Conservation (phyloP, 202 grass and related monocot genomes). For the Setaria italica region DNA sequence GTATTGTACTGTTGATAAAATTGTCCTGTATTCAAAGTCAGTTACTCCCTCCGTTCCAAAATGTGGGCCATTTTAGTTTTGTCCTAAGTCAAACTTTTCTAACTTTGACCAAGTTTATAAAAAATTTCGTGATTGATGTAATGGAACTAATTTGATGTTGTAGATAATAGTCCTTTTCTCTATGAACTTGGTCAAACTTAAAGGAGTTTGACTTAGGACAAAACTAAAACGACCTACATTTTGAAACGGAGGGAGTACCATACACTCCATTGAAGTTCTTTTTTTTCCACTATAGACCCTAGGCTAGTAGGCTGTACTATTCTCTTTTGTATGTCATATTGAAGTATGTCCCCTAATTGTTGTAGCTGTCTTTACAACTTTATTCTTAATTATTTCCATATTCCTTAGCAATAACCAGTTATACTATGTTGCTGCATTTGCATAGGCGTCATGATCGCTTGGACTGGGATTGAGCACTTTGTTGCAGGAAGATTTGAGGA, state of each 20-base stretch:
- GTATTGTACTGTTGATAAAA: background rate
- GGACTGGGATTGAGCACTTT: constrained; percentile 97
- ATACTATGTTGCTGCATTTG: constrained; percentile 31
- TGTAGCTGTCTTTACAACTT: background rate
- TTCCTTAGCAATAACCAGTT: constrained; percentile 27
- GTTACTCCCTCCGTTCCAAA: background rate
- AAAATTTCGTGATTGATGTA: too few species aligned
- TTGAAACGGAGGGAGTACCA: background rate
- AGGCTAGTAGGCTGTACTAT: background rate
- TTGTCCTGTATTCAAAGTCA: constrained; percentile 11
- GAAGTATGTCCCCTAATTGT: constrained; percentile 27
- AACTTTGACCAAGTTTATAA: too few species aligned
- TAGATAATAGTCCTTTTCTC: too few species aligned
- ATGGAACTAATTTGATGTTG: too few species aligned
- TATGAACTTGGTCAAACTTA: too few species aligned
- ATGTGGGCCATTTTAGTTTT: too few species aligned
- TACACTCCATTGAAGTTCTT: background rate
- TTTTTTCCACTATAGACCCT: constrained; percentile 9
- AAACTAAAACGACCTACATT: too few species aligned
- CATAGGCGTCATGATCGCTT: constrained; percentile 97
- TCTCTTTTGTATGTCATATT: background rate
- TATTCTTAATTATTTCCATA: constrained; percentile 24
- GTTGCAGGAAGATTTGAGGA: constrained; percentile 84
- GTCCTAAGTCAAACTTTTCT: too few species aligned
- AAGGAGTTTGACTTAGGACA: too few species aligned